phyloP scores from a whole-genome alignment of 371 early-diverging fungal species.

The Catenaria anguillulae region DNA sequence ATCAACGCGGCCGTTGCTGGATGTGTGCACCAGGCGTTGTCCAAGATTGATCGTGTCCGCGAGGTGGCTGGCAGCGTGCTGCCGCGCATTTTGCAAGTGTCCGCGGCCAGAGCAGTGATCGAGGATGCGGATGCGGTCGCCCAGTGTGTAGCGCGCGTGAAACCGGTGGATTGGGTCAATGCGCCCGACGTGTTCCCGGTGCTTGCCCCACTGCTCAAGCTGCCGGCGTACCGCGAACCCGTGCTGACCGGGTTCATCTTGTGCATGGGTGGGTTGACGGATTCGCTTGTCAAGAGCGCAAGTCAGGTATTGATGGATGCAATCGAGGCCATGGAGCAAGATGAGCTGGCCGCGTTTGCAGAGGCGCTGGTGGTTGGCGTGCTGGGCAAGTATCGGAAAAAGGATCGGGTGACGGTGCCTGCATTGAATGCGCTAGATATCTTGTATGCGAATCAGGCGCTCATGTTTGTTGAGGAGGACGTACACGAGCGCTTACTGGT shows the following conservation, averaged over 20 bases:
- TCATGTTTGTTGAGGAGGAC: slow-evolving; percentile 16
- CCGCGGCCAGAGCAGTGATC: slow-evolving; percentile 4
- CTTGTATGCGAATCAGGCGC: slow-evolving; percentile 19
- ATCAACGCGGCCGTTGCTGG: slow-evolving; percentile 33
- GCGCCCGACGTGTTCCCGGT: slow-evolving; percentile 47
- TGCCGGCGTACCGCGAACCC: slow-evolving; percentile 39
- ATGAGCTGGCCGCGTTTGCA: slow-evolving; percentile 21
- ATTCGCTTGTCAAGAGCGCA: slow-evolving; percentile 43
- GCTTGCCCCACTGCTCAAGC: slow-evolving; percentile 36
- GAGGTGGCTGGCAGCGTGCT: slow-evolving; percentile 11
- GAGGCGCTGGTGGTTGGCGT: slow-evolving; percentile 26
- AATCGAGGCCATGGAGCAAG: slow-evolving; percentile 22
- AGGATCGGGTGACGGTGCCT: slow-evolving; percentile 49
- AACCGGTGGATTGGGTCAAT: slow-evolving; percentile 45
- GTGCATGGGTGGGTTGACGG: slow-evolving; percentile 65
- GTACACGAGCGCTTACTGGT: slow-evolving; percentile 11
- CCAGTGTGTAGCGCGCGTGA: too few relatives aligned
- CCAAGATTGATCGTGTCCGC: slow-evolving; percentile 65
- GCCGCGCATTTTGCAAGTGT: slow-evolving; percentile 9
- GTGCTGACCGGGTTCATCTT: slow-evolving; percentile 50
- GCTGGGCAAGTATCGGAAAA: slow-evolving; percentile 25
- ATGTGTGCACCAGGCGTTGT: slow-evolving; percentile 54
- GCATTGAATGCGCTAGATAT: slow-evolving; percentile 49
- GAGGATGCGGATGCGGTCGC: not conserved
- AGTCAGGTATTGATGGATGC: slow-evolving; percentile 47